A percentile compares a stretch with the other conserved stretches of the same genome.
Conservation (phyloP, 2,329 filamentous ascomycete species). For the Lizonia empirigonia region DNA sequence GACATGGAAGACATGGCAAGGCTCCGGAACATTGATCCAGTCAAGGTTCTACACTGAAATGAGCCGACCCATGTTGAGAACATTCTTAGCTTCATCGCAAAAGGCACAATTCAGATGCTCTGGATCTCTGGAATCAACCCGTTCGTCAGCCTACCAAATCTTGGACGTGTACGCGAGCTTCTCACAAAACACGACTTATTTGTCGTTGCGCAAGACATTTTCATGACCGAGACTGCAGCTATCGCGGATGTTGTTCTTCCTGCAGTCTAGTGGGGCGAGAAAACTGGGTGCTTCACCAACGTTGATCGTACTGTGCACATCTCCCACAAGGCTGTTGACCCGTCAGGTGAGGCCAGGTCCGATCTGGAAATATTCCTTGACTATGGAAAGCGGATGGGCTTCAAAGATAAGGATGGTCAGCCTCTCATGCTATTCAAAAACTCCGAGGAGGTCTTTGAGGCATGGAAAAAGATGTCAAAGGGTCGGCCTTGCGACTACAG, state of each 20-base stretch:
- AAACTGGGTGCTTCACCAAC: conserved; percentile 13
- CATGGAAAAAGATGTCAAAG: conserved; percentile 16
- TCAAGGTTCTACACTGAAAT: conserved; percentile 13
- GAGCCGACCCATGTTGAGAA: conserved; percentile 15
- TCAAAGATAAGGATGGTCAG: conserved; percentile 15
- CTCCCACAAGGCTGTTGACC: conserved; percentile 11
- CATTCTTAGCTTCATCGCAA: conserved; percentile 12
- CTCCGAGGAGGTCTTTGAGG: conserved; percentile 13
- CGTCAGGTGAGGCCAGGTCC: conserved; percentile 8
- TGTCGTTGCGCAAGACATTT: conserved; percentile 13
- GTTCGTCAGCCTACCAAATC: conserved; percentile 12
- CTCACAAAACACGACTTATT: conserved; percentile 14
- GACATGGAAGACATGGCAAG: conserved; percentile 12
- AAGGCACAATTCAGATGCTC: conserved; percentile 14
- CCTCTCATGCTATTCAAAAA: conserved; percentile 9
- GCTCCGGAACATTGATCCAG: conserved; percentile 13
- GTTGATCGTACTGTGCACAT: conserved; percentile 13
- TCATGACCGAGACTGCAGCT: conserved; percentile 10
- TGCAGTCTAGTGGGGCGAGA: conserved; percentile 12
- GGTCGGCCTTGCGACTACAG: conserved; percentile 14
- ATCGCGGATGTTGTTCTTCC: conserved; percentile 13
- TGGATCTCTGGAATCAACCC: conserved; percentile 16
- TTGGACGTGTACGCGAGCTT: conserved; percentile 9
- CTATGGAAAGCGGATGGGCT: conserved; percentile 15
- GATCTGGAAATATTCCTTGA: conserved; percentile 16